Percentiles rank a stretch among this genome's conserved stretches.
Conservation (phyloP, 805 yeast genomes). For the Pichia heedii region DNA sequence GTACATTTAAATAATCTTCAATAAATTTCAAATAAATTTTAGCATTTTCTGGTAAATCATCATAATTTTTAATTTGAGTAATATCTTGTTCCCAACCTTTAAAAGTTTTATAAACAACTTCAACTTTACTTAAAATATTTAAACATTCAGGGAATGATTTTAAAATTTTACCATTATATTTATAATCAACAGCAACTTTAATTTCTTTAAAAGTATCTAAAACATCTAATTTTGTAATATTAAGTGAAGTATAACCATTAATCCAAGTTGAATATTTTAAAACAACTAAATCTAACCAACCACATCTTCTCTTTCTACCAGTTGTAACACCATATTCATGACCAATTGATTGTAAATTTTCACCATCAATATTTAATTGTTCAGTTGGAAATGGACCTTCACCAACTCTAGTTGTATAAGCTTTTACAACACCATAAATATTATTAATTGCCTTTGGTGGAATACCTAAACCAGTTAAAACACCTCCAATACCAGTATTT, state of each 20-base stretch:
- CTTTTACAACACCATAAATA: slow-evolving; percentile 94
- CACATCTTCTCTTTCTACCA: slow-evolving; percentile 98
- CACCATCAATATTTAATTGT: slow-evolving; percentile 83
- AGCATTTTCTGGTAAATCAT: slow-evolving; percentile 82
- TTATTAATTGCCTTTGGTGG: slow-evolving; percentile 82
- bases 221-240: slow-evolving; percentile 93
- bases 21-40: slow-evolving; percentile 75
- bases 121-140: slow-evolving; percentile 72
- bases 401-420: slow-evolving; percentile 97
- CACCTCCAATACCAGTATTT: slow-evolving; percentile 96
- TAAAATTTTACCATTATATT: slow-evolving; percentile 65
- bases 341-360: slow-evolving; percentile 80
- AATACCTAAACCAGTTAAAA: slow-evolving; percentile 89
- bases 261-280: slow-evolving; percentile 83
- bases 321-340: slow-evolving; percentile 98
- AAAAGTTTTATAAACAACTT: slow-evolving; percentile 81
- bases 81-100: slow-evolving; percentile 94
- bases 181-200: slow-evolving; percentile 79
- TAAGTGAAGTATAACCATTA: slow-evolving; percentile 91
- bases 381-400: slow-evolving; percentile 99
- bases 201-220: slow-evolving; percentile 85
- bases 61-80: slow-evolving; percentile 57
- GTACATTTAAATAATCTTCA: slow-evolving; percentile 76
- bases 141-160: slow-evolving; percentile 91
- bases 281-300: slow-evolving; percentile 96